A percentile compares a stretch with the other conserved stretches of the same genome.
Evolutionary conservation across 2,329 filamentous ascomycete genomes (phyloP).

Genomic region (Claviceps sp.): DNA sequence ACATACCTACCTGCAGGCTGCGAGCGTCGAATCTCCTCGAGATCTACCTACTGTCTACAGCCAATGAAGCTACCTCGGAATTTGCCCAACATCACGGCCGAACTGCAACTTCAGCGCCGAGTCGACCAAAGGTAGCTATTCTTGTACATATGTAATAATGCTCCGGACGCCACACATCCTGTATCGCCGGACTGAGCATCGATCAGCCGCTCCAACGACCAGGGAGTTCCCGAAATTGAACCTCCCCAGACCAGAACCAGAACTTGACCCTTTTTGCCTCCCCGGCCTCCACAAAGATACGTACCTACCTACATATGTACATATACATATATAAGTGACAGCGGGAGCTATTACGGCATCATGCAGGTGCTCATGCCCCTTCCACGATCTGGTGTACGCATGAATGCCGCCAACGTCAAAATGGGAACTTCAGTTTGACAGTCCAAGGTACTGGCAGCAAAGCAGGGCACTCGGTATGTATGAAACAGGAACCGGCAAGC

Average conservation of each 20-base stretch:
- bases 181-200: not conserved
- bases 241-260: not conserved
- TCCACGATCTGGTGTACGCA: not conserved
- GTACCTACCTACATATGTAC: too few relatives aligned
- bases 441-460: not conserved
- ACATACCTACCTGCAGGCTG: not conserved
- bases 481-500: not conserved
- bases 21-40: not conserved
- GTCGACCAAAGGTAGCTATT: not conserved
- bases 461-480: not conserved
- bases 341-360: slow-evolving; percentile 3
- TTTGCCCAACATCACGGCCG: too few relatives aligned
- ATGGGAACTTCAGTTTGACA: not conserved
- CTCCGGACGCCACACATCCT: not conserved
- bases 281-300: too few relatives aligned
- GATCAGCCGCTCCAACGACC: slow-evolving; percentile 1
- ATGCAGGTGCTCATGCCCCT: not conserved
- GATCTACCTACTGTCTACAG: too few relatives aligned
- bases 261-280: not conserved
- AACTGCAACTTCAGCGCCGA: not conserved
- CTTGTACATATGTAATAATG: not conserved
- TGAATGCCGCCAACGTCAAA: not conserved
- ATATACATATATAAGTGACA: not conserved
- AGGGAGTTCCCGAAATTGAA: not conserved
- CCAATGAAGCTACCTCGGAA: not conserved